A percentile compares a stretch with the other conserved stretches of the same genome.
Evolutionary conservation across 306 rosid genomes (phyloP).

Genomic region (Cucurbita ficifolia): DNA sequence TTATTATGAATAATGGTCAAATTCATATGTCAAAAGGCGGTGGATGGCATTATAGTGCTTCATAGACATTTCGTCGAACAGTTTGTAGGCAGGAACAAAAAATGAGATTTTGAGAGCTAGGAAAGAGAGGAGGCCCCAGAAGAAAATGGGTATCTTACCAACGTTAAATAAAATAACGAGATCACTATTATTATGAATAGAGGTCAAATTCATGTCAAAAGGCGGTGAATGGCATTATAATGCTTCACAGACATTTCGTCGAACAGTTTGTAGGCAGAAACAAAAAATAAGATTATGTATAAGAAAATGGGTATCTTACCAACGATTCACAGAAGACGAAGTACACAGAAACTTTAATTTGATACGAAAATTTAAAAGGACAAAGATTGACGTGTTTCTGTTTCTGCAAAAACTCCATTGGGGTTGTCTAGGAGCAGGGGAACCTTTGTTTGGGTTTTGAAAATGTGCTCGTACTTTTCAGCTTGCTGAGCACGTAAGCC

Average conservation of each 20-base stretch:
- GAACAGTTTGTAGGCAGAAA: conserved; percentile 16
- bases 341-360: background rate
- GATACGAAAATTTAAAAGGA: background rate
- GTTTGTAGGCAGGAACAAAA: conserved; percentile 14
- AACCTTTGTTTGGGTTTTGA: background rate
- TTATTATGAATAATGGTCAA: conserved; percentile 6
- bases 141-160: background rate
- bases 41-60: conserved; percentile 25
- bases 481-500: background rate
- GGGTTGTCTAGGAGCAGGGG: background rate
- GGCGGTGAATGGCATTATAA: conserved; percentile 23
- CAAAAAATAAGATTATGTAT: background rate
- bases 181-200: background rate
- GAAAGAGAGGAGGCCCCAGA: background rate
- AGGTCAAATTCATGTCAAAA: conserved; percentile 17
- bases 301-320: conserved; percentile 1
- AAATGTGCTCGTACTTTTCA: conserved; percentile 29
- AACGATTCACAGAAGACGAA: background rate
- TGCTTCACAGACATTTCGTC: conserved; percentile 12
- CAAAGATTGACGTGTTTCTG: conserved; percentile 2
- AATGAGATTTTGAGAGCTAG: background rate
- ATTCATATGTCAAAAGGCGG: conserved; percentile 16
- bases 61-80: conserved; percentile 13
- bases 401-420: background rate
- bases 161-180: background rate